Base-by-base conservation (phyloP, 345 rosid species). In the Draba incana region DNA sequence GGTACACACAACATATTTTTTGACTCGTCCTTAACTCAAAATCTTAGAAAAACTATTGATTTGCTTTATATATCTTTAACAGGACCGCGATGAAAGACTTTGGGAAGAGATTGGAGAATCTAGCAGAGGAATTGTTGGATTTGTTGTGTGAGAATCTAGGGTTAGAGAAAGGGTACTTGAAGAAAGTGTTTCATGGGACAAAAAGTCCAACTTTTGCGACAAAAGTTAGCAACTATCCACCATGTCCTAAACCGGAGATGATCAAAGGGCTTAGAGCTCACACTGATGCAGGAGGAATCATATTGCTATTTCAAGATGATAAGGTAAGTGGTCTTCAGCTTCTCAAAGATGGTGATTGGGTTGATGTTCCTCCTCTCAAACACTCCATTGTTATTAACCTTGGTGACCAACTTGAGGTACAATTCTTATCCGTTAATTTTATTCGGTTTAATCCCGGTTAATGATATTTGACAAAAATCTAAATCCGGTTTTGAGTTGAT, bases 201-300 rank as follows among this genome's bases (percentile, higher is more conserved):
- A 82, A 81, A 14, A 86, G 95, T 13, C 95, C 97, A 56, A 84
- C 75, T 42, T 87, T 94, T 58, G 97, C 85, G 8, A 91, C 97
- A 30, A 94, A 94, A 68, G 88, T 91, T 35, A 89, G 96, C 79
- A 88, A 86, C 81, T 94, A 94, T 70, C 99, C 97, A 3, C 85
- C 96, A 14, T 94, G 99, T 73, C 97, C 95, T 11, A 88, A 87
- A 67, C 99, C 99, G 4, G 88, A 94, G 60, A 79, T 87, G 31
- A 82, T 94, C 75, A 88, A 85, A 66, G 99, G 99, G 1, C 92
- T 94, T 10, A 75, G 99, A 71, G 96, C 96, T 57, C 99, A 94
- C 81, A 93, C 99, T 0, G 99, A 94, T 59, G 96, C 97, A 0
- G 99, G 99, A 33, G 99, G 99, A 39, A 46, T 94, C 81, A 88